A percentile compares a stretch with the other conserved stretches of the same genome.
These are phyloP conservation scores for Alloteropsis semialata DNA, from an alignment of 176 grass and related monocot genomes.

Conservation along the genomic window DNA sequence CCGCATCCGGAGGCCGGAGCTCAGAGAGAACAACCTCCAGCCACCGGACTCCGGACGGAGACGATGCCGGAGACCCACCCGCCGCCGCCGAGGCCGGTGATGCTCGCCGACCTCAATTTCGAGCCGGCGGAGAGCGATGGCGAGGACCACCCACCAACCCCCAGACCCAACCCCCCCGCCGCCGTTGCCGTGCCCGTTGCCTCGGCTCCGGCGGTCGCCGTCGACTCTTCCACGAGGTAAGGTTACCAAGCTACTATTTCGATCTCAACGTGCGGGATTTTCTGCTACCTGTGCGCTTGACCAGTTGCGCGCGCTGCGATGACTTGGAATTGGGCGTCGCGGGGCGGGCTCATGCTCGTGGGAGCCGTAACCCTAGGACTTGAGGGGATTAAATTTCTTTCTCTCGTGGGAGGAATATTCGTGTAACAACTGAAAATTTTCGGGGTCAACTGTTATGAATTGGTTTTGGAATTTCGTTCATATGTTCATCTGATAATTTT, in stretches of 20 bases:
- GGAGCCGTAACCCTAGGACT: slow-evolving; percentile 8
- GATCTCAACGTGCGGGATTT: slow-evolving; percentile 7
- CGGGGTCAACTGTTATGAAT: neutral
- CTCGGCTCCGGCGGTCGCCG: slow-evolving; percentile 15
- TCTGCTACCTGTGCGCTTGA: neutral
- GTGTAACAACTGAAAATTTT: neutral
- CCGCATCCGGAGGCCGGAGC: neutral
- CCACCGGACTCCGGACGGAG: slow-evolving; percentile 8
- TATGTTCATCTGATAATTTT: neutral
- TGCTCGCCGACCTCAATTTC: slow-evolving; percentile 82
- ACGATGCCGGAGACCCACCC: slow-evolving; percentile 27
- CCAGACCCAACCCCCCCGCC: slow-evolving; percentile 15
- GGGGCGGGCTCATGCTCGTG: neutral
- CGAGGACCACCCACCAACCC: slow-evolving; percentile 59
- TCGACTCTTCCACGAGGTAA: slow-evolving; percentile 50
- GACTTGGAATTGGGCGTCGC: neutral
- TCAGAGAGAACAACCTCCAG: neutral
- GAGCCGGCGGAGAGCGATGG: slow-evolving; percentile 84
- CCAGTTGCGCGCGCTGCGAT: neutral
- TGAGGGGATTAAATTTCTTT: neutral
- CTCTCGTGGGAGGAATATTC: neutral
- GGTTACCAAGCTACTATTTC: neutral
- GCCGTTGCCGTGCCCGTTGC: neutral
- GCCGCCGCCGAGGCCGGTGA: slow-evolving; percentile 49
- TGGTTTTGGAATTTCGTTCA: neutral